Conservation (phyloP, 495 filamentous ascomycete genomes). For the Podospora sp. region DNA sequence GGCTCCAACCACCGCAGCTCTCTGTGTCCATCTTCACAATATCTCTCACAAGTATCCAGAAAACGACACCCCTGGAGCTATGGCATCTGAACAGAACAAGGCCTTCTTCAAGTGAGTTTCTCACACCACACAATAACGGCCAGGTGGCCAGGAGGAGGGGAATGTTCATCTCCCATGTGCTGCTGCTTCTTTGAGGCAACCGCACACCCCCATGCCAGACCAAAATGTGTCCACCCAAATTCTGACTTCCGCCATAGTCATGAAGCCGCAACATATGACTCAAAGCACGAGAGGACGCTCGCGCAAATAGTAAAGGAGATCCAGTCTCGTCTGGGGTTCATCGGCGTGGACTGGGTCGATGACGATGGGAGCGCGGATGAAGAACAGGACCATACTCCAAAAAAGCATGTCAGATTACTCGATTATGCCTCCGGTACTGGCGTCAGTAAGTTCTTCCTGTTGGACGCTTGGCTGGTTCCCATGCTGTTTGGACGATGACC, state of each 20-base stretch:
- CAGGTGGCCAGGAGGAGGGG: not conserved
- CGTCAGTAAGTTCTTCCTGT: constrained; percentile 40
- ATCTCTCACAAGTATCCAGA: not conserved
- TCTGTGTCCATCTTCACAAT: not conserved
- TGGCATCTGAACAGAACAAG: constrained; percentile 42
- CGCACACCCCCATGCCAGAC: too few species aligned
- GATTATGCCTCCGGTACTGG: constrained; percentile 82
- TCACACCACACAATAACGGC: not conserved
- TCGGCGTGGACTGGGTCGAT: constrained; percentile 59
- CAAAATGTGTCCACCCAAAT: not conserved
- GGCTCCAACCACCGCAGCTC: too few species aligned
- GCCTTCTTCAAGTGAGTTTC: constrained; percentile 49
- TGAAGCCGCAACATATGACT: constrained; percentile 45
- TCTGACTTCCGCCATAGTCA: constrained; percentile 30
- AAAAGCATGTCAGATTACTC: constrained; percentile 58
- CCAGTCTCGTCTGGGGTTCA: constrained; percentile 58
- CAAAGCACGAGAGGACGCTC: constrained; percentile 43
- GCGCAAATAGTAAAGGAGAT: constrained; percentile 50
- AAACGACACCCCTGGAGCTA: not conserved
- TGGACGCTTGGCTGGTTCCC: not conserved
- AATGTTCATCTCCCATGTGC: not conserved
- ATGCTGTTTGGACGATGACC: not conserved
- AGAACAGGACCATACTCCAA: constrained; percentile 37
- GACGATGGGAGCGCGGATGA: constrained; percentile 39
- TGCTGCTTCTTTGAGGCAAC: too few species aligned